Conservation (phyloP, 2,329 filamentous ascomycete species). For the Fusarium algeriense region DNA sequence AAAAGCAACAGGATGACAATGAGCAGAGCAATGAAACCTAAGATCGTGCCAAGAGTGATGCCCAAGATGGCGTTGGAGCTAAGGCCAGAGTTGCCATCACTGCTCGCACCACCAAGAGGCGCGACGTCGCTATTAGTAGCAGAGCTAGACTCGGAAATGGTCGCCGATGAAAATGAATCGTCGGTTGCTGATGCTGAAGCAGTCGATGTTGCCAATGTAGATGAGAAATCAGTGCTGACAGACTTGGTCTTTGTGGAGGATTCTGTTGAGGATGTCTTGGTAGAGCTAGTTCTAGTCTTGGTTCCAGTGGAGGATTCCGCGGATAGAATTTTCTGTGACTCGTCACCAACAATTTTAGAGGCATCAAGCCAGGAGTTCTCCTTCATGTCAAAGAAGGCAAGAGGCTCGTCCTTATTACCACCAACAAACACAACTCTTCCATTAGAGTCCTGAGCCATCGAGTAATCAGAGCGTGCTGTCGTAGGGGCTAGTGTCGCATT, state of each 20-base stretch:
- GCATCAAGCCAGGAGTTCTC: conserved; percentile 85
- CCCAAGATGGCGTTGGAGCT: conserved; percentile 75
- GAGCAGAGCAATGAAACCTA: conserved; percentile 78
- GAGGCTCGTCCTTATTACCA: conserved; percentile 73
- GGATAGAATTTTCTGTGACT: conserved; percentile 57
- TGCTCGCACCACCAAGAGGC: conserved; percentile 45
- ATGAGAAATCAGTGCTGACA: conserved; percentile 36
- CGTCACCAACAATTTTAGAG: conserved; percentile 68
- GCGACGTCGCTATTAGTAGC: conserved; percentile 44
- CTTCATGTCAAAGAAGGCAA: conserved; percentile 82
- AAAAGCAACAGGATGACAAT: conserved; percentile 75
- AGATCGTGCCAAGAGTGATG: conserved; percentile 84
- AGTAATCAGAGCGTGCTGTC: conserved; percentile 71
- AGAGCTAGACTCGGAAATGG: conserved; percentile 42
- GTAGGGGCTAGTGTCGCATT: conserved; percentile 78
- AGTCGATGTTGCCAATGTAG: conserved; percentile 46
- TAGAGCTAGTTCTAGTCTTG: conserved; percentile 30
- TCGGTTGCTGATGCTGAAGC: conserved; percentile 35
- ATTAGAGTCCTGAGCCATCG: conserved; percentile 74
- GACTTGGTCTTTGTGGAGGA: conserved; percentile 48
- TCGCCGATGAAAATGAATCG: conserved; percentile 43
- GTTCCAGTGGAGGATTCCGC: conserved; percentile 16
- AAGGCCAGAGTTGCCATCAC: conserved; percentile 49
- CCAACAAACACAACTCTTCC: conserved; percentile 84
- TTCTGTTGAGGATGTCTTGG: conserved; percentile 37